A percentile compares a stretch with the other conserved stretches of the same genome.
Evolutionary conservation across 305 asterid species (phyloP).

Genomic region (Lippia alba): DNA sequence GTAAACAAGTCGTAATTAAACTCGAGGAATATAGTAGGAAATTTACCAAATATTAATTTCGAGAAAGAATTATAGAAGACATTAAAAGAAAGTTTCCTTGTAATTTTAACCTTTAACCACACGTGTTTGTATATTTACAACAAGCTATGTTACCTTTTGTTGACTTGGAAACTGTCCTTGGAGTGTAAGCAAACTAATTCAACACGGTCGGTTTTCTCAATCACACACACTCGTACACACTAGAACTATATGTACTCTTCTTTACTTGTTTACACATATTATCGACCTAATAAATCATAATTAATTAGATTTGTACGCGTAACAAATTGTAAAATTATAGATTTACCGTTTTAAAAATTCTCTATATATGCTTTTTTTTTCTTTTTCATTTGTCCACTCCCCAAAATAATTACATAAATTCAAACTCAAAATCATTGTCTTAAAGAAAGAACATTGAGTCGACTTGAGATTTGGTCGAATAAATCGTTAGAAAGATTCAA

Average conservation of each 20-base stretch:
- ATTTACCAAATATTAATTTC: neutral
- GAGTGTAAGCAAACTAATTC: neutral
- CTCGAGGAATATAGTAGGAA: neutral
- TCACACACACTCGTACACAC: neutral
- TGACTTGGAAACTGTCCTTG: neutral
- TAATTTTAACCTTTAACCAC: neutral
- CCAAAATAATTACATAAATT: too few species aligned
- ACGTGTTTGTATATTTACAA: neutral
- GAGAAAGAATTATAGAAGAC: neutral
- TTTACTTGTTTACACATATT: neutral
- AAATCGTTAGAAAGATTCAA: too few species aligned
- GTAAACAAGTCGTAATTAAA: too few species aligned
- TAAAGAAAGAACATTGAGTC: too few species aligned
- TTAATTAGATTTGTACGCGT: too few species aligned
- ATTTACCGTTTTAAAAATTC: too few species aligned
- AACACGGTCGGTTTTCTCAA: constrained; percentile 7
- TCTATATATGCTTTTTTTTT: too few species aligned
- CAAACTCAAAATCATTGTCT: too few species aligned
- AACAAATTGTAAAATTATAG: too few species aligned
- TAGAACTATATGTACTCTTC: neutral
- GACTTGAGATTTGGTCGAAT: too few species aligned
- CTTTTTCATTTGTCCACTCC: too few species aligned
- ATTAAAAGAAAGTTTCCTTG: neutral
- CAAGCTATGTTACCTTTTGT: neutral
- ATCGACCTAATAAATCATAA: too few species aligned